Conservation (phyloP, 106 monocot species). For the Allium sativum region DNA sequence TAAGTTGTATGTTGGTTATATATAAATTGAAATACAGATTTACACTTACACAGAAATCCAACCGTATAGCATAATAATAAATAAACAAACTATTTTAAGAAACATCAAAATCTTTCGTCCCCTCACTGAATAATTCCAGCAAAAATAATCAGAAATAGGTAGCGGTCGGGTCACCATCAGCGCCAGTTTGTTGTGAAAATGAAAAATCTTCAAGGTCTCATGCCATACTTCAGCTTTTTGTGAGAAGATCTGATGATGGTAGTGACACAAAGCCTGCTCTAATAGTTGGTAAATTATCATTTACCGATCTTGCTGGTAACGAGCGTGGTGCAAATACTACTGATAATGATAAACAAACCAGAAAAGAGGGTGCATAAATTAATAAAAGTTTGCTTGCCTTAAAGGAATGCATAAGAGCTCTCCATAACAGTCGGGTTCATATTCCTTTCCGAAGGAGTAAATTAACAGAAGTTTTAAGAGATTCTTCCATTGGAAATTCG, state of each 20-base stretch:
- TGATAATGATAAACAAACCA: conserved; percentile 98
- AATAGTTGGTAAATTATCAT: conserved; percentile 75
- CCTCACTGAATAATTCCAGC: too few species aligned
- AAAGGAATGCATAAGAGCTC: conserved; percentile 96
- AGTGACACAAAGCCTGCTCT: conserved; percentile 63
- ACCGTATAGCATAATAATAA: too few species aligned
- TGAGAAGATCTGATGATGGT: conserved; percentile 66
- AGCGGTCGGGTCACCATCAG: too few species aligned
- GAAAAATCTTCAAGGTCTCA: conserved; percentile 98
- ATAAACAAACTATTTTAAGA: too few species aligned
- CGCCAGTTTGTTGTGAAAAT: too few species aligned
- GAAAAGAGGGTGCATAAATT: conserved; percentile 98
- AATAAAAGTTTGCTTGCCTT: conserved; percentile 95
- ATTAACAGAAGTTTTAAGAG: conserved; percentile 86
- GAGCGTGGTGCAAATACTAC: conserved; percentile 98
- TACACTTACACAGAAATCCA: too few species aligned
- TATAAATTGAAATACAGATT: too few species aligned
- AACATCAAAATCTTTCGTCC: too few species aligned
- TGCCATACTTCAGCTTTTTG: conserved; percentile 95
- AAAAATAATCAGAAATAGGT: too few species aligned
- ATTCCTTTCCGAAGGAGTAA: conserved; percentile 99
- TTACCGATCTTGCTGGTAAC: conserved; percentile 93
- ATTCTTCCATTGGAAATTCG: conserved; percentile 89
- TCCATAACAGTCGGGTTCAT: conserved; percentile 88
- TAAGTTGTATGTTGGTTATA: too few species aligned